Evolutionary conservation across 768 basidiomycete species (phyloP).

Genomic region (Lepiota brunneoincarnata): DNA sequence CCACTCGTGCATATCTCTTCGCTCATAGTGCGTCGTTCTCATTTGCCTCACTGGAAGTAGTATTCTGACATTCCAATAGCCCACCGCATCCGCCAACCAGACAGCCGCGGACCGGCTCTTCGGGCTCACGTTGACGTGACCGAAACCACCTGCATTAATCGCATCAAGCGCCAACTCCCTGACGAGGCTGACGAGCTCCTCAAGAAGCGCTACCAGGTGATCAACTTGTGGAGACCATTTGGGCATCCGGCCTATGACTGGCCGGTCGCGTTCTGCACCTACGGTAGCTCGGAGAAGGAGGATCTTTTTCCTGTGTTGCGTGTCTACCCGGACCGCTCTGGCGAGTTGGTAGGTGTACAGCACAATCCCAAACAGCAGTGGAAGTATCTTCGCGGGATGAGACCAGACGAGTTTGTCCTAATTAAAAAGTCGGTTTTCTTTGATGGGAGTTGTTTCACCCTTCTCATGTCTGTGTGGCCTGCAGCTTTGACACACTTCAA

Average conservation of each 20-base stretch:
- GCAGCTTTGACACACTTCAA: slow-evolving; percentile 34
- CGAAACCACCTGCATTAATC: slow-evolving; percentile 26
- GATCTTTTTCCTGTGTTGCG: slow-evolving; percentile 44
- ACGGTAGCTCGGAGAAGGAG: slow-evolving; percentile 34
- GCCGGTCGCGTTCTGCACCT: slow-evolving; percentile 42
- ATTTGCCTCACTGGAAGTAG: neutral
- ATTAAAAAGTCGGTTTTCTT: slow-evolving; percentile 46
- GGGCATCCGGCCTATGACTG: slow-evolving; percentile 32
- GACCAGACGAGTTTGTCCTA: slow-evolving; percentile 45
- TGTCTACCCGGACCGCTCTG: slow-evolving; percentile 46
- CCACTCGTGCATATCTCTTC: slow-evolving; percentile 53
- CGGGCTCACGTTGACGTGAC: slow-evolving; percentile 42
- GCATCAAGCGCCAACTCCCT: slow-evolving; percentile 39
- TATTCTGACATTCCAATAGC: slow-evolving; percentile 1
- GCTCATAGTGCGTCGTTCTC: slow-evolving; percentile 52
- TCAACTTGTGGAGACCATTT: slow-evolving; percentile 49
- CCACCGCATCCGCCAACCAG: slow-evolving; percentile 16
- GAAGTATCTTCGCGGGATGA: slow-evolving; percentile 47
- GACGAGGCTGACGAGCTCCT: slow-evolving; percentile 32
- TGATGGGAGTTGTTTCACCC: neutral
- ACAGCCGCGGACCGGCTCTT: slow-evolving; percentile 17
- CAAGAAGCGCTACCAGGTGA: slow-evolving; percentile 40
- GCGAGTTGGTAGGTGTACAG: slow-evolving; percentile 46
- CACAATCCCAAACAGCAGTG: slow-evolving; percentile 47
- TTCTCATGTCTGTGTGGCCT: too few relatives aligned